phyloP scores from a whole-genome alignment of 2,329 filamentous ascomycete species.

The Hypoxylon sp. region DNA sequence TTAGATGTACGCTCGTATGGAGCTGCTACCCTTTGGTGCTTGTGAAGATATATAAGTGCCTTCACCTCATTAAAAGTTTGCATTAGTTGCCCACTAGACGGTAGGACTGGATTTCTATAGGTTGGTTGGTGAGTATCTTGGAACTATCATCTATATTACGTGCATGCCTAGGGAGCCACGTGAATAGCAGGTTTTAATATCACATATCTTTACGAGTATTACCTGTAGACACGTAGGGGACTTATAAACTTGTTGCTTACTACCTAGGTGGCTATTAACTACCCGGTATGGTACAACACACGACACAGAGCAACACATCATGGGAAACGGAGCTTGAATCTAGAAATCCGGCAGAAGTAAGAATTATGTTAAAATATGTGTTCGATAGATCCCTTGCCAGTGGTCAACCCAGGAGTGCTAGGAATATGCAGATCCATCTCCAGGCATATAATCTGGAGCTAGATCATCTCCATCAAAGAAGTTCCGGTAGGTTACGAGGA shows the following conservation, averaged over 20 bases:
- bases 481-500: constrained; percentile 7
- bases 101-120: too few relatives aligned
- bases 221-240: too few relatives aligned
- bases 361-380: not conserved
- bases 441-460: not conserved
- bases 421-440: not conserved
- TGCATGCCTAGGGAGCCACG: constrained; percentile 13
- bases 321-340: too few relatives aligned
- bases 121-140: not conserved
- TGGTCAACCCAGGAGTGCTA: not conserved
- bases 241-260: not conserved
- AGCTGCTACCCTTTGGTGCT: not conserved
- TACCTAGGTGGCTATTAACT: not conserved
- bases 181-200: constrained; percentile 11
- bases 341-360: too few relatives aligned
- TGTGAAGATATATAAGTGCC: not conserved
- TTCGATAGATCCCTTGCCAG: not conserved
- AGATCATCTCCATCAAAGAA: not conserved
- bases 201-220: too few relatives aligned
- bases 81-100: not conserved
- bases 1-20: too few relatives aligned
- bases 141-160: not conserved
- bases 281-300: too few relatives aligned
- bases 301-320: too few relatives aligned
- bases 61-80: not conserved